Base-by-base conservation (phyloP, 1,284 basidiomycete species). In the Naganishia sp. region DNA sequence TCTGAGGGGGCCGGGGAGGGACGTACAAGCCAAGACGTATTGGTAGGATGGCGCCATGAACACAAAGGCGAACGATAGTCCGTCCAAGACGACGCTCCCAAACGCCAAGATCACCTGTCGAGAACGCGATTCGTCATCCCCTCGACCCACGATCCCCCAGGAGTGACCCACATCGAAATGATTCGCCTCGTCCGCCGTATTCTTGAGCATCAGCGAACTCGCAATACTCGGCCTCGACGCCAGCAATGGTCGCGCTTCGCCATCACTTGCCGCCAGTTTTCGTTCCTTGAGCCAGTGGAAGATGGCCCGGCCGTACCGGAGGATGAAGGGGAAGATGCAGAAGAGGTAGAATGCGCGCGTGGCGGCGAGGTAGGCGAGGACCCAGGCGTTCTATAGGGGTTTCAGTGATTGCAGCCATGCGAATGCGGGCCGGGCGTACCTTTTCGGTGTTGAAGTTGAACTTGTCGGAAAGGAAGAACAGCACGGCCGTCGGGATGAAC, bases 401-500 rank as follows among this genome's bases (percentile, higher is more conserved):
- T 57, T 25, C 23, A 42, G 21, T 56, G 39, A 6, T 17, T 21
- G 23, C n/a, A n/a, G n/a, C n/a, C n/a, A n/a, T n/a, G 32, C 18
- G 31, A 32, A 43, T n/a, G n/a, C 2, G 25, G 1, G 32, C 31
- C 17, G 46, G 28, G 55, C 68, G 56, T 41, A 71, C 73, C 51
- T 71, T 66, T 67, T 74, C 74, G 1, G 73, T 71, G 31, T 71
- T 58, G 56, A 76, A 76, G 18, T 68, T 46, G 69, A 74, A 76
- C 49, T 76, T 74, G 65, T 76, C 72, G 31, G 69, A 72, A 17
- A 76, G 66, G 64, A 72, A 74, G 7, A 76, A 67, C 25, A 76
- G 60, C 0, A 72, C 70, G 25, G 73, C 73, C 17, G 73, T 73
- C n/a, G 73, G 67, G 41, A 74, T 71, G 63, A 74, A 74, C n/a